Evolutionary conservation across 2,329 filamentous ascomycete genomes (phyloP).

Genomic region (Aspergillus hiratsukae): DNA sequence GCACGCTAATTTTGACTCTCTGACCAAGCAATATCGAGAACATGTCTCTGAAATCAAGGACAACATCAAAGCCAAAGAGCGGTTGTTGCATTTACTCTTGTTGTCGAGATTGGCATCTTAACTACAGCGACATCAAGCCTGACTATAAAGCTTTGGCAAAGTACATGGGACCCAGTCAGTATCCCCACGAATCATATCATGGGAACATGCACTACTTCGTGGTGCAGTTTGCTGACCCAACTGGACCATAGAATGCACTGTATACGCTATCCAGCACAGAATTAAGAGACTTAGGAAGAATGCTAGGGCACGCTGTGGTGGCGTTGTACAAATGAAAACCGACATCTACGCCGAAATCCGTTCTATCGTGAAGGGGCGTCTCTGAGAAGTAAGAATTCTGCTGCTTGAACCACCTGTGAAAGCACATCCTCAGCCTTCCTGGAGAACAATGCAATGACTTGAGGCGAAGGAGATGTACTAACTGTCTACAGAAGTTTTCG

Average conservation of each 20-base stretch:
- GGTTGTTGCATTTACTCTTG: no score
- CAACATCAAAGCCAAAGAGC: no score
- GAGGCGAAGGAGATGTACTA: neutral
- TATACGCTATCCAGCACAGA: conserved; percentile 19
- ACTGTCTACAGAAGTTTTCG: no score
- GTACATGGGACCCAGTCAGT: conserved; percentile 22
- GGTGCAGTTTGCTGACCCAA: neutral
- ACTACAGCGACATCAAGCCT: conserved; percentile 9
- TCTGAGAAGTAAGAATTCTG: conserved; percentile 20
- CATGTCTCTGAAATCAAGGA: no score
- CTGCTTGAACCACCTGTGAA: neutral
- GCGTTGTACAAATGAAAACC: conserved; percentile 24
- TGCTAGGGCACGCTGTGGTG: conserved; percentile 27
- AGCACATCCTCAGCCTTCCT: neutral
- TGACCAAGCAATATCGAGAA: no score
- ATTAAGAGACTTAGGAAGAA: conserved; percentile 18
- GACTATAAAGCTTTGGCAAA: conserved; percentile 16
- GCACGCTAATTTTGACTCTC: no score
- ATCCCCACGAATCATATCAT: neutral
- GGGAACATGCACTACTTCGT: neutral
- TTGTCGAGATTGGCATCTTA: no score
- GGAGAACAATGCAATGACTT: no score
- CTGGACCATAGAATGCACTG: conserved; percentile 16
- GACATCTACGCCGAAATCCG: conserved; percentile 28
- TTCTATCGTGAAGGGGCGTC: conserved; percentile 12